Conservation (phyloP, 2,329 filamentous ascomycete species). For the Didymella pinodella region DNA sequence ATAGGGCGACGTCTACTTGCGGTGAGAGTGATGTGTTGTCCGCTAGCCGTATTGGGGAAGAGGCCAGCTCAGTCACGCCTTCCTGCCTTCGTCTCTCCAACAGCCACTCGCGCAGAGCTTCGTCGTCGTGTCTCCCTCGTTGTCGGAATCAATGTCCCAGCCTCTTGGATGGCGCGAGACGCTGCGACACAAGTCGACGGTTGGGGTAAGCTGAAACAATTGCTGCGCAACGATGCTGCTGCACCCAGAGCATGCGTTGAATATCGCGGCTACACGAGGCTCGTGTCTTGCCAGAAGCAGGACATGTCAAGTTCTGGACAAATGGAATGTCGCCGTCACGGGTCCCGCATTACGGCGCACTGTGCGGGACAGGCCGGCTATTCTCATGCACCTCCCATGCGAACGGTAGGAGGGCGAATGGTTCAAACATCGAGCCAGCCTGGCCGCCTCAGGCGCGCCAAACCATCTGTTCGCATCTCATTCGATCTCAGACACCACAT, state of each 20-base stretch:
- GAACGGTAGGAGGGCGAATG: constrained; percentile 35
- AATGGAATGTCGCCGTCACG: constrained; percentile 32
- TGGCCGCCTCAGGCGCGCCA: constrained; percentile 47
- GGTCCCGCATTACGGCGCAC: constrained; percentile 35
- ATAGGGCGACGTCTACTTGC: constrained; percentile 45
- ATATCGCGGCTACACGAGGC: constrained; percentile 22
- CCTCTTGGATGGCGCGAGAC: constrained; percentile 33
- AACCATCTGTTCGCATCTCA: constrained; percentile 48
- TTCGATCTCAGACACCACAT: constrained; percentile 31
- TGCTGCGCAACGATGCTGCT: constrained; percentile 24
- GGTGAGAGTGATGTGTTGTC: constrained; percentile 52
- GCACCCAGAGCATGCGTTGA: constrained; percentile 27
- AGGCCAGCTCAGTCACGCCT: constrained; percentile 41
- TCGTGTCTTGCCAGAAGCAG: constrained; percentile 18
- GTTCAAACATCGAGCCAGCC: constrained; percentile 24
- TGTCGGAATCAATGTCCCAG: constrained; percentile 34
- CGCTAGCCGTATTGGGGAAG: constrained; percentile 18
- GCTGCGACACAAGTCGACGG: constrained; percentile 36
- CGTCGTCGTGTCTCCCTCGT: constrained; percentile 34
- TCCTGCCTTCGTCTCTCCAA: constrained; percentile 31
- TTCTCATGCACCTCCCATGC: constrained; percentile 42
- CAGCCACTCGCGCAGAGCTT: constrained; percentile 35
- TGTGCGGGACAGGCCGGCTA: constrained; percentile 32
- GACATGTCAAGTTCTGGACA: constrained; percentile 7
- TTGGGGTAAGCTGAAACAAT: constrained; percentile 45